Conservation (phyloP, 2,329 filamentous ascomycete species). For the Botrytis byssoidea region DNA sequence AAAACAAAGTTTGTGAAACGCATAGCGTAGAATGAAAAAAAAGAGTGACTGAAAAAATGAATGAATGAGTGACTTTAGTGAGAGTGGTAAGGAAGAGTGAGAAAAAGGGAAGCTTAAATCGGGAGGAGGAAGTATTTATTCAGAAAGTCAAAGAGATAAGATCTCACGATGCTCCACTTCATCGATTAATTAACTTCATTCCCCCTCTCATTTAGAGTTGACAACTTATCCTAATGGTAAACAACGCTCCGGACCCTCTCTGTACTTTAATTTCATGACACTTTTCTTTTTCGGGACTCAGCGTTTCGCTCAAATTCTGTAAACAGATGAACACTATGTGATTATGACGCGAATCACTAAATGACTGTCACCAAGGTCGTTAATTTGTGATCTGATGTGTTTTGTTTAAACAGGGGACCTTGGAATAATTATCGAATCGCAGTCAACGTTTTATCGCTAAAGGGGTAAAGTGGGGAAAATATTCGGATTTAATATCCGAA, state of each 20-base stretch:
- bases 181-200: neutral
- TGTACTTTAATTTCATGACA: conserved; percentile 11
- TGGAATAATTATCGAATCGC: neutral
- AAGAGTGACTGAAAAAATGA: neutral
- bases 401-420: neutral
- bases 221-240: neutral
- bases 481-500: neutral
- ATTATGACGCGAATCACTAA: neutral
- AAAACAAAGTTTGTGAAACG: conserved; percentile 18
- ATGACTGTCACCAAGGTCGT: neutral
- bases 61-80: conserved; percentile 13
- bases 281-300: neutral
- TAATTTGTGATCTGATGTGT: conserved; percentile 15
- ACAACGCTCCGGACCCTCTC: neutral
- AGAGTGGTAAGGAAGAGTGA: conserved; percentile 2
- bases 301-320: conserved; percentile 9
- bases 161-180: conserved; percentile 8
- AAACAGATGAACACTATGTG: neutral
- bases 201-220: neutral
- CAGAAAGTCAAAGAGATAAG: neutral
- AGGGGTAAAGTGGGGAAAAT: neutral
- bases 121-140: conserved; percentile 16
- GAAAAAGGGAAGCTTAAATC: neutral
- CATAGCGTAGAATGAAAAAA: conserved; percentile 16
- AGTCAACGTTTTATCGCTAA: neutral